Base-by-base conservation (phyloP, 129 eudicot genomes). In the Pulicaria dysenterica region DNA sequence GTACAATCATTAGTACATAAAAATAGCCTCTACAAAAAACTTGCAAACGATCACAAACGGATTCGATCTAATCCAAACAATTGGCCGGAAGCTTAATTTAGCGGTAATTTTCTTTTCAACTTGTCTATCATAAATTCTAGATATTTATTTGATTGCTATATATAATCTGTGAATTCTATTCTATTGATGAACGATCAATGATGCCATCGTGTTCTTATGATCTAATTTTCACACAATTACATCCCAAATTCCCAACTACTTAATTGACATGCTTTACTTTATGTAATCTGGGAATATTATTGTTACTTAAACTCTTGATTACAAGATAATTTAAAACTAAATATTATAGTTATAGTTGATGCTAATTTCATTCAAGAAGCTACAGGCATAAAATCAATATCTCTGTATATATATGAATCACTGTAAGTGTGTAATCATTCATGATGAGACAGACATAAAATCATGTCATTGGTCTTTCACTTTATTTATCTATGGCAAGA, bases 1-100 rank as follows among this genome's bases (percentile, higher is more conserved):
- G 75, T 70, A 62, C 72, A 49, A 10, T 63, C 47, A 71, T 56
- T 71, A 19, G 36, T 60, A 56, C 58, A 3, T 34, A 24, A 24
- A 24, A 24, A 24, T n/a, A 45, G 48, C 17, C 19, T 40, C 61
- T 73, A 73, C 19, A 60, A 37, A 17, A 42, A 60, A 48, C 54
- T 7, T 13, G 3, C 36, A 12, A 63, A 63, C 1, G 13, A 40
- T 6, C 66, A 38, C 4, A 42, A 60, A 38, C 17, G 14, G 24
- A 16, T 61, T 16, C 61, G 3, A 13, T 73, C 60, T 16, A 8
- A 37, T 73, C 62, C 62, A 58, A 13, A 19, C 41, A 49, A 62
- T 63, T 17, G 10, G 36, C 39, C 38, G 39, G 41, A 55, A 3
- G n/a, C 13, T 62, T 62, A 15, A 55, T 13, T 47, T 44, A 43